Evolutionary conservation across 2,329 filamentous ascomycete species (phyloP).

Genomic region (Truncatella angustata): DNA sequence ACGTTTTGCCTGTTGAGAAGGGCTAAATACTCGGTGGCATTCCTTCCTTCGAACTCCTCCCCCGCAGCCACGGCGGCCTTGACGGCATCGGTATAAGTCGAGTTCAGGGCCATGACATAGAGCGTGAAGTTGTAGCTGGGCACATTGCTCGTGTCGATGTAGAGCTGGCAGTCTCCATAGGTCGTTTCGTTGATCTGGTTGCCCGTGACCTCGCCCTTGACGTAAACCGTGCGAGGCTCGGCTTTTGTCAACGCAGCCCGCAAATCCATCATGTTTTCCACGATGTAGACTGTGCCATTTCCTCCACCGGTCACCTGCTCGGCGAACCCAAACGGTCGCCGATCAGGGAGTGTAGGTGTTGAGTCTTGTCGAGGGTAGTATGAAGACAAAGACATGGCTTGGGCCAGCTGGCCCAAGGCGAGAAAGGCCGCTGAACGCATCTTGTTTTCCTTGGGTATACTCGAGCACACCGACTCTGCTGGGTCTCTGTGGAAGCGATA

Average conservation of each 20-base stretch:
- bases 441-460: too few relatives aligned
- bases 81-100: constrained; percentile 17
- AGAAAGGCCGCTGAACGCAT: neutral
- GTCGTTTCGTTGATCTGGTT: constrained; percentile 17
- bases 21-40: constrained; percentile 18
- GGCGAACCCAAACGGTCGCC: constrained; percentile 19
- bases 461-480: too few relatives aligned
- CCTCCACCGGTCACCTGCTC: constrained; percentile 15
- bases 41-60: constrained; percentile 16
- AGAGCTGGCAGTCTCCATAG: constrained; percentile 16
- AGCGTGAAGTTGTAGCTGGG: constrained; percentile 17
- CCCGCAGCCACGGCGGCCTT: constrained; percentile 12
- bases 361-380: neutral
- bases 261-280: constrained; percentile 19
- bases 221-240: constrained; percentile 16
- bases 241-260: constrained; percentile 13
- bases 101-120: constrained; percentile 17
- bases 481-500: too few relatives aligned
- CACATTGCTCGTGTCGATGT: constrained; percentile 17
- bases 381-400: neutral
- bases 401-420: neutral
- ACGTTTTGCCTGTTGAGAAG: constrained; percentile 18
- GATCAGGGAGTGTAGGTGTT: constrained; percentile 12
- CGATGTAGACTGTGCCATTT: constrained; percentile 15
- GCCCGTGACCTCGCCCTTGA: constrained; percentile 16